Base-by-base conservation (phyloP, 2,329 filamentous ascomycete genomes). In the Fusarium succisae region DNA sequence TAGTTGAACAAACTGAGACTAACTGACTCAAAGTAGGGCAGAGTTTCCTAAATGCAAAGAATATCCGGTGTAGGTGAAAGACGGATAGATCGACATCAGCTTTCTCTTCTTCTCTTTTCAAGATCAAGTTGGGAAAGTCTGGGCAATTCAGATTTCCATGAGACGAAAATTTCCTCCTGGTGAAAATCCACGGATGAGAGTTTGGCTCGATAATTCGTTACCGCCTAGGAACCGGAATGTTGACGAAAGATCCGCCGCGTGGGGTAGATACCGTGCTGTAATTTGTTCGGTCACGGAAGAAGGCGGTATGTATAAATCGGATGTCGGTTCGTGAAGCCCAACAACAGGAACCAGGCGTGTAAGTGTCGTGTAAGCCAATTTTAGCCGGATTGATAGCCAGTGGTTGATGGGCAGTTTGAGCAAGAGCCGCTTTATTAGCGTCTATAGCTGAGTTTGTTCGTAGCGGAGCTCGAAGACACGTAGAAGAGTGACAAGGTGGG, bases 231-330 rank as follows among this genome's bases (percentile, higher is more conserved):
- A 77, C 75, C 59, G 64, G 68, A 63, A 77, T 50, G 55, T 70
- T 56, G 51, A 51, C 67, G 37, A 70, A 58, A 74, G 75, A 74
- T 77, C 72, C 74, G 73, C 73, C 65, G 51, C 76, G 77, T 77
- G 77, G 77, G 63, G 74, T 76, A 69, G 61, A 73, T 70, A 73
- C 70, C 70, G 75, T 73, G 70, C 75, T 71, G 74, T 75, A 53
- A 73, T 60, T 69, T 56, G 59, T 75, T 75, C 65, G 76, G 69
- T 50, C 57, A 44, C 65, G 62, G 54, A 66, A 75, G 55, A 66
- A 69, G 70, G 69, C 74, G 70, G 65, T 77, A 66, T 68, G 56
- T 71, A 68, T 59, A 62, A 72, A 69, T 73, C 63, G 69, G 70
- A 64, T 64, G 61, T 75, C 55, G 57, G 70, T 51, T 70, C 45